Conservation (phyloP, 192 early-diverging fungal genomes). For the Backusella tuberculispora region DNA sequence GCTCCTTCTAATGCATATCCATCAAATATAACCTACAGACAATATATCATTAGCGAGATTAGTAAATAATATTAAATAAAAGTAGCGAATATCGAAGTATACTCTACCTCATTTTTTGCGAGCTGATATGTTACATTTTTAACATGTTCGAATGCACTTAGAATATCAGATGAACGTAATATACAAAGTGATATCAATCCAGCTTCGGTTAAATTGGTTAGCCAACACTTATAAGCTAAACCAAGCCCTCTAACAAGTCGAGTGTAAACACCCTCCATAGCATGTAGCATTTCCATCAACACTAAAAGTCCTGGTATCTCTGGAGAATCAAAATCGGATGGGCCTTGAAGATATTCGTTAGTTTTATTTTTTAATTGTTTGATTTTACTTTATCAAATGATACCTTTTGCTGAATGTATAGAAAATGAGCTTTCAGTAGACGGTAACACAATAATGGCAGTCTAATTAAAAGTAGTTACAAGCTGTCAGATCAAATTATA, state of each 20-base stretch:
- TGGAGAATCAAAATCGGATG: constrained; percentile 48
- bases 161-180: constrained; percentile 50
- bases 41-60: constrained; percentile 40
- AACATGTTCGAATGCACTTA: constrained; percentile 52
- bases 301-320: constrained; percentile 58
- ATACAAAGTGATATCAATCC: constrained; percentile 52
- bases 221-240: constrained; percentile 51
- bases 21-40: constrained; percentile 36
- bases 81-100: background rate
- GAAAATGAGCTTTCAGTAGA: constrained; percentile 23
- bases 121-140: constrained; percentile 50
- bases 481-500: background rate
- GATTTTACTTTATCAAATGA: background rate
- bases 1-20: constrained; percentile 53
- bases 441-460: background rate
- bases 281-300: constrained; percentile 52
- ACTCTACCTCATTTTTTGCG: constrained; percentile 11
- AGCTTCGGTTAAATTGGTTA: constrained; percentile 46
- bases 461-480: background rate
- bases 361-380: background rate
- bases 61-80: constrained; percentile 15
- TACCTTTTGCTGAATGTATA: constrained; percentile 20
- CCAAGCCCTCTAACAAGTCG: constrained; percentile 58
- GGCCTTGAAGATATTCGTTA: constrained; percentile 34
- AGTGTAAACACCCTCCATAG: constrained; percentile 61